Percentiles rank a stretch among this genome's conserved stretches.
Conservation (phyloP, 1,284 basidiomycete genomes). For the Moesziomyces globuligerus region DNA sequence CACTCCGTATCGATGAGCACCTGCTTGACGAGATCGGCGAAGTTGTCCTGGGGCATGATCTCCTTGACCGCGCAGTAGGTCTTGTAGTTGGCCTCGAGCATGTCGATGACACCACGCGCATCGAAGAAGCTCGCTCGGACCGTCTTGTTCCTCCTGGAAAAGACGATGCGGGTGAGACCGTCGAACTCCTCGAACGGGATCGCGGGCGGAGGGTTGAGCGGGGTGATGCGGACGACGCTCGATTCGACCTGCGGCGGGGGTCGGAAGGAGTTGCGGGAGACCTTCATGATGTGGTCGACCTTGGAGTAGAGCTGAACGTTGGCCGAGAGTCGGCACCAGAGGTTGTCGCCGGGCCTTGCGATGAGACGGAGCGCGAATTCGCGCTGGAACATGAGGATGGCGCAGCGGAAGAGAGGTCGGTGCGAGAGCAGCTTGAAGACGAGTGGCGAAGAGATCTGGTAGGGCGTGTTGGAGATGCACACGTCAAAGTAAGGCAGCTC, state of each 20-base stretch:
- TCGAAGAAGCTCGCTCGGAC: slow-evolving; percentile 81
- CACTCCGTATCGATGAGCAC: slow-evolving; percentile 78
- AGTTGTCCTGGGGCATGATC: slow-evolving; percentile 43
- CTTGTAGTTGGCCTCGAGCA: slow-evolving; percentile 92
- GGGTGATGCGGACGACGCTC: slow-evolving; percentile 88
- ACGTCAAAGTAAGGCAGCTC: slow-evolving; percentile 98
- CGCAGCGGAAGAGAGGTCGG: slow-evolving; percentile 89
- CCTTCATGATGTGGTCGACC: slow-evolving; percentile 96
- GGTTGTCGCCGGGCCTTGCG: slow-evolving; percentile 81
- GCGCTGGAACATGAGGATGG: slow-evolving; percentile 99
- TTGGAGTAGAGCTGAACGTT: slow-evolving; percentile 97
- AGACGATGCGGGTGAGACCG: slow-evolving; percentile 88
- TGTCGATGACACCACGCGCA: slow-evolving; percentile 91
- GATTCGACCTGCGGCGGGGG: slow-evolving; percentile 95
- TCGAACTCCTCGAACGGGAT: slow-evolving; percentile 98
- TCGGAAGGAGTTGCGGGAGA: slow-evolving; percentile 93
- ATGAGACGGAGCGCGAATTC: slow-evolving; percentile 95
- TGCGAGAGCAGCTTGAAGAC: slow-evolving; percentile 97
- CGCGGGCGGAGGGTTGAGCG: slow-evolving; percentile 92
- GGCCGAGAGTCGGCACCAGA: slow-evolving; percentile 93
- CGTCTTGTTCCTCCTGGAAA: slow-evolving; percentile 89
- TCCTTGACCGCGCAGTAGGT: slow-evolving; percentile 87
- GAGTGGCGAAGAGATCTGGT: slow-evolving; percentile 97
- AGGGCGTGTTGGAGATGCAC: slow-evolving; percentile 98
- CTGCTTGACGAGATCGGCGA: slow-evolving; percentile 74